A percentile compares a stretch with the other conserved stretches of the same genome.
phyloP scores from a whole-genome alignment of 768 basidiomycete genomes.

The Lentinula lateritia region DNA sequence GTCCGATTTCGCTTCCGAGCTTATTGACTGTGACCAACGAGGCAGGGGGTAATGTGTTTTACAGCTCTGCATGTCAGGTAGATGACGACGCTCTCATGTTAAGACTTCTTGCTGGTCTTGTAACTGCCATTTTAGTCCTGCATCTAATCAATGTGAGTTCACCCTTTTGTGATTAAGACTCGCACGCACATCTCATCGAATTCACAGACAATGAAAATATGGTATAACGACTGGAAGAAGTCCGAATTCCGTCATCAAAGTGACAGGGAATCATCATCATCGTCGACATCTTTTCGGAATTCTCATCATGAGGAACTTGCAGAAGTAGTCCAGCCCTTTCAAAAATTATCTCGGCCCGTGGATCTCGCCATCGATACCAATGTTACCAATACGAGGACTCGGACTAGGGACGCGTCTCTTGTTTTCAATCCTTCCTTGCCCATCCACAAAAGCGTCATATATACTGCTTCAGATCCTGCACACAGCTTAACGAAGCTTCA shows the following conservation, averaged over 20 bases:
- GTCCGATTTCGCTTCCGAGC: neutral
- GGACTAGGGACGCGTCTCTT: no score
- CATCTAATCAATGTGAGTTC: neutral
- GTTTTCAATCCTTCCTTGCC: no score
- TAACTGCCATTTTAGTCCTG: neutral
- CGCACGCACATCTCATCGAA: neutral
- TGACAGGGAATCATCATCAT: neutral
- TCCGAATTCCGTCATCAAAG: neutral
- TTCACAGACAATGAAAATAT: neutral
- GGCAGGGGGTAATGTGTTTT: neutral
- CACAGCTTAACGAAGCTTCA: no score
- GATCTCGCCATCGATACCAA: no score
- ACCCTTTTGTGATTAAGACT: neutral
- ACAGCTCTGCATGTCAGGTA: neutral
- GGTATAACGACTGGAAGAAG: neutral
- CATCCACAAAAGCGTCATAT: no score
- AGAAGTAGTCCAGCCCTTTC: neutral
- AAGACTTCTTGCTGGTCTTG: neutral
- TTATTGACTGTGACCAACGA: neutral
- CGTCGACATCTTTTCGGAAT: neutral
- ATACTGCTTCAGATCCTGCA: no score
- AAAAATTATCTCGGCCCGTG: no score
- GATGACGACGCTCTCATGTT: neutral
- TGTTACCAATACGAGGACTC: no score
- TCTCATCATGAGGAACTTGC: neutral